Percentiles rank a stretch among this genome's conserved stretches.
Evolutionary conservation across 306 rosid species (phyloP).

Genomic region (Vicia faba): DNA sequence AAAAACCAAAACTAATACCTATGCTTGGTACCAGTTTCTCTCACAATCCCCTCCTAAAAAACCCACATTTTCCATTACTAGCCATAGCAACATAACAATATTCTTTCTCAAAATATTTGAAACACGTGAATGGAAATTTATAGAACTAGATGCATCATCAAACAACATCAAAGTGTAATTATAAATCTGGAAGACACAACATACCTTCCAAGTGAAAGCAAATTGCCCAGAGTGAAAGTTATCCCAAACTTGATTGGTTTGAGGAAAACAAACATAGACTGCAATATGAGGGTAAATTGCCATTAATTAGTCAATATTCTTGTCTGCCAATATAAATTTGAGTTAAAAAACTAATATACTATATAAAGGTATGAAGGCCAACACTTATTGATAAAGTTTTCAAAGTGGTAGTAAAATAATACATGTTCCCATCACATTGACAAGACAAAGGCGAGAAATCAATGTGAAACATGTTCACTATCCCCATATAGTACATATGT

Average conservation of each 20-base stretch:
- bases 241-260: constrained; percentile 90
- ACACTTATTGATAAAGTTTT: constrained; percentile 30
- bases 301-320: constrained; percentile 40
- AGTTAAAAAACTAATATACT: constrained; percentile 29
- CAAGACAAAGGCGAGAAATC: neutral
- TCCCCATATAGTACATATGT: constrained; percentile 6
- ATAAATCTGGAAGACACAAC: constrained; percentile 32
- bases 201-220: constrained; percentile 95
- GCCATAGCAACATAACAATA: neutral
- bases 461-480: constrained; percentile 1
- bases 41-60: neutral
- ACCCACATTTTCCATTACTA: neutral
- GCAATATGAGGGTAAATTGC: constrained; percentile 43
- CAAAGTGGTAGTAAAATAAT: constrained; percentile 29
- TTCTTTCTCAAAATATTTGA: too few species aligned
- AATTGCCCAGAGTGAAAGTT: constrained; percentile 88
- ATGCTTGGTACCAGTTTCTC: too few species aligned
- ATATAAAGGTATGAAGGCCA: constrained; percentile 17
- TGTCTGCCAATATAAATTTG: constrained; percentile 25
- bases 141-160: neutral
- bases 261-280: constrained; percentile 95
- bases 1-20: too few species aligned
- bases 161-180: constrained; percentile 16
- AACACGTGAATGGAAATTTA: neutral
- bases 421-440: constrained; percentile 20